Evolutionary conservation across 1,139 yeast genomes (phyloP).

Genomic region (Yamadazyma dushanensis): DNA sequence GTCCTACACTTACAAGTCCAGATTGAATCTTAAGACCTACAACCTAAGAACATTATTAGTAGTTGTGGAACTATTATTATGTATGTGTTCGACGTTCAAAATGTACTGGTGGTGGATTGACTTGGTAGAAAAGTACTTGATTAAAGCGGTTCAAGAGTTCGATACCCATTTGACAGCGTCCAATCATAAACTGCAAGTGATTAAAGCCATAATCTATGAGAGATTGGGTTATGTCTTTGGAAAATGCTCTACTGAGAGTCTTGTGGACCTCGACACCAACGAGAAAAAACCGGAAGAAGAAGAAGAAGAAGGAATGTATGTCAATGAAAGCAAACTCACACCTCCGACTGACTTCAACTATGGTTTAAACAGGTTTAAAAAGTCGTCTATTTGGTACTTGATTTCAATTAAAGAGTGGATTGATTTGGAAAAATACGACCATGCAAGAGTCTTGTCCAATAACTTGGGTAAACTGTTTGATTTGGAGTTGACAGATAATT

Average conservation of each 20-base stretch:
- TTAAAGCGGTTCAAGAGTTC: slow-evolving; percentile 40
- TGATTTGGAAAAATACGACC: slow-evolving; percentile 27
- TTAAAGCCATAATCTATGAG: slow-evolving; percentile 43
- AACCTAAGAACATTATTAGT: slow-evolving; percentile 49
- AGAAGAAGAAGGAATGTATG: slow-evolving; percentile 12
- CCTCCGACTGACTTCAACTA: slow-evolving; percentile 22
- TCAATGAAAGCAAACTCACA: slow-evolving; percentile 11
- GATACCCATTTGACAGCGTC: slow-evolving; percentile 37
- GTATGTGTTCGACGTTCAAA: slow-evolving; percentile 39
- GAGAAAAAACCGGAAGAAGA: slow-evolving; percentile 15
- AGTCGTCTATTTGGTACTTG: slow-evolving; percentile 77
- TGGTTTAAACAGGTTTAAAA: slow-evolving; percentile 49
- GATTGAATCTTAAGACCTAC: slow-evolving; percentile 63
- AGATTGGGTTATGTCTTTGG: slow-evolving; percentile 43
- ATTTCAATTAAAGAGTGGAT: slow-evolving; percentile 77
- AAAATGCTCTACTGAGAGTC: slow-evolving; percentile 18
- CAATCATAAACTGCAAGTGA: slow-evolving; percentile 35
- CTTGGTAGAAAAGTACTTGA: slow-evolving; percentile 45
- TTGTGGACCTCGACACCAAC: slow-evolving; percentile 8
- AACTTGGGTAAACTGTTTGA: slow-evolving; percentile 28
- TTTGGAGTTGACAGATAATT: slow-evolving; percentile 21
- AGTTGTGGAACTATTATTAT: slow-evolving; percentile 54
- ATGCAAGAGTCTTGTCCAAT: slow-evolving; percentile 23
- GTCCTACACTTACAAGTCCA: slow-evolving; percentile 49
- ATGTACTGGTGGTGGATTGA: slow-evolving; percentile 52